Percentiles rank a stretch among this genome's conserved stretches.
Evolutionary conservation across 176 grass and related monocot genomes (phyloP).

Genomic region (Rhynchospora tenuis): DNA sequence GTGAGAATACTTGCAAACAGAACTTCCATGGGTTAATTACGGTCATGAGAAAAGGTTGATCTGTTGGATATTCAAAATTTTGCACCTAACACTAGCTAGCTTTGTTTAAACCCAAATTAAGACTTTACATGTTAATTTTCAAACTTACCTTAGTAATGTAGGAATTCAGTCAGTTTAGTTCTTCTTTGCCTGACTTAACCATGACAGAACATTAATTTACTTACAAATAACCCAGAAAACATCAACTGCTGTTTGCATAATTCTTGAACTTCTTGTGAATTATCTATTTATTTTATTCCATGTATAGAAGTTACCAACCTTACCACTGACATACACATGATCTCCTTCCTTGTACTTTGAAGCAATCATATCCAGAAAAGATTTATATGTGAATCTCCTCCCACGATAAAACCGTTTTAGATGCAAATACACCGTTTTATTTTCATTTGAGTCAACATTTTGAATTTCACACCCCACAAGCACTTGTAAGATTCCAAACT

Average conservation of each 20-base stretch:
- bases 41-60: background rate
- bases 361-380: conserved; percentile 62
- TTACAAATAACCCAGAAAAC: background rate
- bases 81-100: background rate
- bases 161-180: background rate
- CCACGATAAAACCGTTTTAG: conserved; percentile 74
- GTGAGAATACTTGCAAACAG: background rate
- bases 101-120: background rate
- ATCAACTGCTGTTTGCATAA: background rate
- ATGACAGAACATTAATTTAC: too few species aligned
- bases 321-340: conserved; percentile 85
- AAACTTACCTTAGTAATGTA: background rate
- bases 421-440: conserved; percentile 79
- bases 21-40: background rate
- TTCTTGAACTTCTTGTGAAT: background rate
- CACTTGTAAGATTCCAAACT: conserved; percentile 60
- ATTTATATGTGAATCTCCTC: conserved; percentile 43
- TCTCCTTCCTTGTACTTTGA: conserved; percentile 80
- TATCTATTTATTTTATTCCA: background rate
- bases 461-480: conserved; percentile 63
- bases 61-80: background rate
- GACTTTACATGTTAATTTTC: background rate
- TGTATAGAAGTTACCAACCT: conserved; percentile 50
- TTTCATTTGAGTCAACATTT: conserved; percentile 34
- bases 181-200: too few species aligned